Evolutionary conservation across 1,284 basidiomycete genomes (phyloP).

Genomic region (Moesziomyces sp.): DNA sequence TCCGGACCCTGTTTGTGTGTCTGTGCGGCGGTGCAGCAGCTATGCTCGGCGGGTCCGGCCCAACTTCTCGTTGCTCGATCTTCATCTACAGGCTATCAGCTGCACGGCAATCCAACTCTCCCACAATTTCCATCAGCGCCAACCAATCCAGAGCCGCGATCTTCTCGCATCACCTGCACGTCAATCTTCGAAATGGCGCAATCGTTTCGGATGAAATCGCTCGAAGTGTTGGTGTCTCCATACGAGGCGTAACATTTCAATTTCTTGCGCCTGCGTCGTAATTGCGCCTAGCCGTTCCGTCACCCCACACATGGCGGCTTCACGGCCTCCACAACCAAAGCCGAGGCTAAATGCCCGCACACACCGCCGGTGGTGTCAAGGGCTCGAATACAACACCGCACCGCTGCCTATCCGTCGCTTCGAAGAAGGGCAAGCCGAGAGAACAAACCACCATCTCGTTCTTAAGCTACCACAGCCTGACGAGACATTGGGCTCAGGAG

Average conservation of each 20-base stretch:
- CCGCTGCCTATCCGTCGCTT: no score
- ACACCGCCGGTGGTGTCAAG: no score
- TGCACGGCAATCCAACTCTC: slow-evolving; percentile 4
- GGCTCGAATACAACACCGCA: no score
- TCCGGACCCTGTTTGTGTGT: slow-evolving; percentile 6
- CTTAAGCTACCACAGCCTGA: no score
- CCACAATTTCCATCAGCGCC: background rate
- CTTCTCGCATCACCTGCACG: slow-evolving; percentile 4
- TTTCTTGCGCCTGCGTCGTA: background rate
- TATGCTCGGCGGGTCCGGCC: background rate
- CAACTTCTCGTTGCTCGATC: slow-evolving; percentile 6
- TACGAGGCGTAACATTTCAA: no score
- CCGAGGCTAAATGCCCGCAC: no score
- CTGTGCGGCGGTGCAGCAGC: slow-evolving; percentile 15
- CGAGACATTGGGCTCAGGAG: no score
- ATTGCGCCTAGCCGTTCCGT: background rate
- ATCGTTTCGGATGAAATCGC: slow-evolving; percentile 5
- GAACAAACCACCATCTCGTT: no score
- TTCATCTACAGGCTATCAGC: slow-evolving; percentile 10
- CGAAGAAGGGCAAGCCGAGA: no score
- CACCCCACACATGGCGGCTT: background rate
- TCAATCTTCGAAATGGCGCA: slow-evolving; percentile 7
- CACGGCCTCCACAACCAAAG: background rate
- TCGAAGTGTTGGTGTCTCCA: no score
- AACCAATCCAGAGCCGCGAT: slow-evolving; percentile 4